A percentile compares a stretch with the other conserved stretches of the same genome.
Conservation (phyloP, 179 eudicot species). For the Heliamphora pulchella region DNA sequence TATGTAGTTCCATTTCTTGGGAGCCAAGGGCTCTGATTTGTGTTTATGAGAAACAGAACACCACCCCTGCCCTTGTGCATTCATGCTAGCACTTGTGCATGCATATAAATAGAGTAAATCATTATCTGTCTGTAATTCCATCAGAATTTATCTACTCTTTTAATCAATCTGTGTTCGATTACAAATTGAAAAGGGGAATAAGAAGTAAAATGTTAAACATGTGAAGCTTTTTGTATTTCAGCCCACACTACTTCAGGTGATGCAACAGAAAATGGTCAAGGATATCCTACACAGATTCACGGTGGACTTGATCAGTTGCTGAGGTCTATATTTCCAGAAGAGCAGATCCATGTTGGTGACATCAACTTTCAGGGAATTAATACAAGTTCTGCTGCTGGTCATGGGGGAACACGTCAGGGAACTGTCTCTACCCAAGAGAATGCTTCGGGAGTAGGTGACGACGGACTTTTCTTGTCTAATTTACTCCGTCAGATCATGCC, state of each 20-base stretch:
- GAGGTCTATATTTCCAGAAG: constrained; percentile 34
- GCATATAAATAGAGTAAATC: not conserved
- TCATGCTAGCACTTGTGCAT: not conserved
- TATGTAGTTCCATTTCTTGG: not conserved
- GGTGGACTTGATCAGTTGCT: constrained; percentile 37
- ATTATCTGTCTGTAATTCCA: not conserved
- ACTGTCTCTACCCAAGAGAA: constrained; percentile 23
- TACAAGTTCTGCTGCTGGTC: constrained; percentile 10
- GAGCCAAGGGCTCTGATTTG: not conserved
- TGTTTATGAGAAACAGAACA: not conserved
- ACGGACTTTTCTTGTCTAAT: constrained; percentile 39
- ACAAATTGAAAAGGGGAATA: not conserved
- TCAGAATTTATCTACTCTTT: not conserved
- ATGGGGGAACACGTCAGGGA: constrained; percentile 18
- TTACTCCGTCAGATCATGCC: constrained; percentile 46
- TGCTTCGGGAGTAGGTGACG: constrained; percentile 21
- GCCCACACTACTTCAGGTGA: constrained; percentile 17
- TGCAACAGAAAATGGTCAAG: constrained; percentile 25
- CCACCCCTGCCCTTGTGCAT: not conserved
- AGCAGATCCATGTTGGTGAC: constrained; percentile 17
- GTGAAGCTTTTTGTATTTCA: constrained; percentile 11
- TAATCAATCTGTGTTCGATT: not conserved
- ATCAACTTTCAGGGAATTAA: constrained; percentile 20
- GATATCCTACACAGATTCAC: constrained; percentile 22
- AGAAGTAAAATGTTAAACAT: constrained; percentile 2